Percentiles rank a stretch among this genome's conserved stretches.
These are phyloP conservation scores for Penicillium roqueforti DNA, from an alignment of 495 filamentous ascomycete species.

Conservation along the genomic window DNA sequence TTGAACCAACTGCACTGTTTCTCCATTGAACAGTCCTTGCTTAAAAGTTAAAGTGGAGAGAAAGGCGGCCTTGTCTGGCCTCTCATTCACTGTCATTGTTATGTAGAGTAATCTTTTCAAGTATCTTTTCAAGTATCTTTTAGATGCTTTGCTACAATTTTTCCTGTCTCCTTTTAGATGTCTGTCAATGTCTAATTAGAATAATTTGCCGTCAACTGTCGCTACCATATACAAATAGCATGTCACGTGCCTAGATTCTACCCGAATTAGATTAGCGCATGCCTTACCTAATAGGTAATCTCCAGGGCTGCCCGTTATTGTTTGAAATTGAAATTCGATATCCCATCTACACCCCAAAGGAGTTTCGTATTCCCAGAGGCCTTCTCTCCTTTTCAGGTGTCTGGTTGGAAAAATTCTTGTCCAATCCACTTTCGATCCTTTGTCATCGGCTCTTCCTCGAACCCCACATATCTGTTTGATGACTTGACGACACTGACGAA, in stretches of 20 bases:
- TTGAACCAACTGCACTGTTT: no score
- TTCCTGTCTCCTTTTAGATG: no score
- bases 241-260: slow-evolving; percentile 11
- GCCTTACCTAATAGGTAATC: slow-evolving; percentile 10
- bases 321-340: slow-evolving; percentile 11
- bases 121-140: no score
- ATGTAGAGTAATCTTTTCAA: no score
- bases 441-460: slow-evolving; percentile 8
- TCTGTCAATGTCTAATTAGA: neutral
- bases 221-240: neutral
- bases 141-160: no score
- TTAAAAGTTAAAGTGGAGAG: no score
- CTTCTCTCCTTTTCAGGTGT: slow-evolving; percentile 9
- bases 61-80: no score
- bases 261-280: slow-evolving; percentile 10
- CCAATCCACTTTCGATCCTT: slow-evolving; percentile 17
- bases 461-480: slow-evolving; percentile 30
- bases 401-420: neutral
- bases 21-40: no score
- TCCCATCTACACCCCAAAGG: slow-evolving; percentile 3
- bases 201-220: neutral
- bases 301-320: slow-evolving; percentile 14
- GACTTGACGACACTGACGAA: slow-evolving; percentile 48
- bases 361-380: neutral
- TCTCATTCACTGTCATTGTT: no score